Evolutionary conservation across 1,284 basidiomycete species (phyloP), one percentile per base, ranked within the genome.

Genomic region (Wallemia mellicola): DNA sequence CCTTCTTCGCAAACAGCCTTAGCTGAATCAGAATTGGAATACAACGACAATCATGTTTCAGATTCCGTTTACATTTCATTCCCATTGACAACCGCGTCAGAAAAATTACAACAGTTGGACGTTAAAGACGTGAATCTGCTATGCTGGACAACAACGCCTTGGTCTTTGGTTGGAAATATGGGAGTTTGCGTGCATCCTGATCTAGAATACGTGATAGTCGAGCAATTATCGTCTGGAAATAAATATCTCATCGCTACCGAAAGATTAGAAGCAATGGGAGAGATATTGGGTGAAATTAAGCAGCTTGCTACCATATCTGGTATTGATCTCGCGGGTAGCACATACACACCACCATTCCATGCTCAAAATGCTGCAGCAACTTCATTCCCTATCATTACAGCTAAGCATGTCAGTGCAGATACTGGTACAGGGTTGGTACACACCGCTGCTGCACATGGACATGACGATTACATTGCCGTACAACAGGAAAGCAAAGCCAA

Each of bases 91-190:
- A 68, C 66, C 56, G 68, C 68, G 66, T 66, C 68, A 0, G 59
- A 63, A 55, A 67, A 15, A 60, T 65, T 3, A 59, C 63, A 3
- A 63, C 27, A 24, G 56, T 33, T 28, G 22, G 28, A 26, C 22
- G 58, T 27, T 30, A 14, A 58, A 62, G 26, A 64, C 68, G 19
- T 82, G 1, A 75, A 76, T 22, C 65, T 92, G 11, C 73, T 89
- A 28, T 83, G 95, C n/a, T 99, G 94, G 94, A 98, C 92, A 1
- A 99, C 94, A 0, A 98, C 92, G 0, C 87, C 94, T 0, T 99
- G 92, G 92, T 95, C 87, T 5, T 72, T 98, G 57, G 86, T 86
- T 1, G 86, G 87, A 0, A 98, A 99, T 67, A 88, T 92, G 82
- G 89, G 82, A 2, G 83, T 98, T 59, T 83, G 86, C 1, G 81